Percentiles rank a stretch among this genome's conserved stretches.
Conservation (phyloP, 352 stramenopile species). For the Plasmopara muralis region DNA sequence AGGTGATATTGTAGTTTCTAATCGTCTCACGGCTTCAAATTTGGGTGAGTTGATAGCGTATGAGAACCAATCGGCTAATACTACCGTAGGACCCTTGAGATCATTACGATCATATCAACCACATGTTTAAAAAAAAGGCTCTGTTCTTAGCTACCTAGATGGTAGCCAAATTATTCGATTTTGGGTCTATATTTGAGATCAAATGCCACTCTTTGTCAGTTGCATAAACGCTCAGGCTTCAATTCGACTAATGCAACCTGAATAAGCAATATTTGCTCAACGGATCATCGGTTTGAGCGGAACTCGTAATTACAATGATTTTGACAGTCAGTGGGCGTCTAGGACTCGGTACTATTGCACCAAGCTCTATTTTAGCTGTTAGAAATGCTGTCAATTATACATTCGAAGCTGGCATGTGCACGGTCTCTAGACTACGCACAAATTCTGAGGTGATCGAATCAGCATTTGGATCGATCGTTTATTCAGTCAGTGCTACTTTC, state of each 20-base stretch:
- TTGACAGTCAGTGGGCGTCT: not conserved
- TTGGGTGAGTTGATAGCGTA: not conserved
- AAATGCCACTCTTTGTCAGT: not conserved
- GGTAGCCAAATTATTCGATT: too few relatives aligned
- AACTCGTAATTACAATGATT: not conserved
- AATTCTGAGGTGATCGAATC: not conserved
- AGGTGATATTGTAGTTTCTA: not conserved
- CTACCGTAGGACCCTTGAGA: constrained; percentile 1
- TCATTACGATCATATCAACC: too few relatives aligned
- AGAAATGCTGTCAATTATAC: not conserved
- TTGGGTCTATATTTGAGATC: not conserved
- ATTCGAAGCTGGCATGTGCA: not conserved
- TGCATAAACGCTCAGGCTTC: not conserved
- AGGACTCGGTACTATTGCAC: not conserved
- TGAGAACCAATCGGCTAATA: not conserved
- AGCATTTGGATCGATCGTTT: not conserved
- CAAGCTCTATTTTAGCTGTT: not conserved
- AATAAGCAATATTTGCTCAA: constrained; percentile 1
- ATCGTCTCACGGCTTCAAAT: not conserved
- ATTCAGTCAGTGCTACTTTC: not conserved
- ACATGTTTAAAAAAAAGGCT: too few relatives aligned
- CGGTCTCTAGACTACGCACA: constrained; percentile 1
- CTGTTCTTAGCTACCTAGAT: too few relatives aligned
- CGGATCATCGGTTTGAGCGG: not conserved
- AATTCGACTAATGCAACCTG: not conserved